phyloP scores from a whole-genome alignment of 257 asterid genomes.

The Fraxinus excelsior region DNA sequence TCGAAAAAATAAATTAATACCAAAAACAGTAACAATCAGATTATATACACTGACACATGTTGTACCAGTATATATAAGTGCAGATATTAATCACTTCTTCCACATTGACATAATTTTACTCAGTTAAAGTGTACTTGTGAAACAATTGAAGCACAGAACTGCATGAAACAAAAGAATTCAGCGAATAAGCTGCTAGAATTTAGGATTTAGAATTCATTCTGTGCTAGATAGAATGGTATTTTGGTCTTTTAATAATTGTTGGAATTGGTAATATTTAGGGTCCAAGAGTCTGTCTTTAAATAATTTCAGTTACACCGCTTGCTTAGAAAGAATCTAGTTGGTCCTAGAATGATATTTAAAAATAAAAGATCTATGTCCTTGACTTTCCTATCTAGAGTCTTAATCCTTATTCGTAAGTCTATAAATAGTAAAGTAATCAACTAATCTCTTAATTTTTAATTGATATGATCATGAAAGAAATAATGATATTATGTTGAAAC shows the following conservation, averaged over 20 bases:
- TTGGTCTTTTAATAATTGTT: not conserved
- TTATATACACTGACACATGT: not conserved
- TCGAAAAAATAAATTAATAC: slow-evolving; percentile 14
- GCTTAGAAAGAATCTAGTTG: not conserved
- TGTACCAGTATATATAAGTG: not conserved
- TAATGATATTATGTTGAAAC: not conserved
- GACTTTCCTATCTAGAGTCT: not conserved
- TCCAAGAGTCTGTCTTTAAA: not conserved
- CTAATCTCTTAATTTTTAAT: not conserved
- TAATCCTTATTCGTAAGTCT: not conserved
- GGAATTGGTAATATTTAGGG: not conserved
- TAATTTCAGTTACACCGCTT: not conserved
- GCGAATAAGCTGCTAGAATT: not conserved
- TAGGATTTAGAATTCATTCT: not conserved
- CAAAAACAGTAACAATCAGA: not conserved
- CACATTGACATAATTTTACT: not conserved
- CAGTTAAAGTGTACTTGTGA: not conserved
- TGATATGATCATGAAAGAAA: not conserved
- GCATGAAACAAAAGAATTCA: not conserved
- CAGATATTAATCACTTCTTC: not conserved
- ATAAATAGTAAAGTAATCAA: not conserved
- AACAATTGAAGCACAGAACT: not conserved
- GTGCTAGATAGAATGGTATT: not conserved
- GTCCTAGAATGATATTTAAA: not conserved
- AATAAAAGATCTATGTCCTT: not conserved